Conservation (phyloP, 2,329 filamentous ascomycete genomes). For the Zelopaecilomyces penicillatus region DNA sequence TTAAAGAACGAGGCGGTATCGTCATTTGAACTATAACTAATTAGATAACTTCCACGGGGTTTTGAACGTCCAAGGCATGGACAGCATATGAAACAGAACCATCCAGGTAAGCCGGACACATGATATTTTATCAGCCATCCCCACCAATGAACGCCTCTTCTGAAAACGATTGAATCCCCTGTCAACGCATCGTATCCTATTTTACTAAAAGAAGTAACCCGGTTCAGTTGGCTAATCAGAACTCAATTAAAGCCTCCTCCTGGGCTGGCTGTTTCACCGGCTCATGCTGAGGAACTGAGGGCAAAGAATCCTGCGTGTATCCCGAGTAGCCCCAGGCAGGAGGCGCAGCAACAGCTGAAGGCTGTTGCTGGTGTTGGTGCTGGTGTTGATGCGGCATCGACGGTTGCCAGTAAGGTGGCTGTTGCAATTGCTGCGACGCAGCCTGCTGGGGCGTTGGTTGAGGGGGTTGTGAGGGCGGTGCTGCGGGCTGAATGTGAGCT, state of each 20-base stretch:
- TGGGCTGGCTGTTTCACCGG: slow-evolving; percentile 40
- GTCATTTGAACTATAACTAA: no score
- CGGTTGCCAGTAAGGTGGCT: slow-evolving; percentile 16
- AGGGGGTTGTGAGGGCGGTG: slow-evolving; percentile 22
- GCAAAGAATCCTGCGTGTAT: slow-evolving; percentile 55
- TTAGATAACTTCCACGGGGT: no score
- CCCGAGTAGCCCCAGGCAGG: slow-evolving; percentile 38
- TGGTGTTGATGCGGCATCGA: slow-evolving; percentile 21
- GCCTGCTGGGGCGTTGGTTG: slow-evolving; percentile 13
- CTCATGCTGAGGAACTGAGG: slow-evolving; percentile 45
- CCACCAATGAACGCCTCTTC: no score
- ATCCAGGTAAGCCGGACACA: no score
- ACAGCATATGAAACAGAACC: no score
- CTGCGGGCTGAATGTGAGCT: slow-evolving; percentile 16
- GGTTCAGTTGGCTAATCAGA: slow-evolving; percentile 33
- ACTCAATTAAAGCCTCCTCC: slow-evolving; percentile 74
- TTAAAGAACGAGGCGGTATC: no score
- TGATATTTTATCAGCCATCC: no score
- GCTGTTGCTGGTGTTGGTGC: slow-evolving; percentile 23
- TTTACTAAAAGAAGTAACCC: no score
- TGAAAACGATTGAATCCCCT: no score
- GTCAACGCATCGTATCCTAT: no score
- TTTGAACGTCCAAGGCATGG: no score
- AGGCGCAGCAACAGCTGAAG: slow-evolving; percentile 26
- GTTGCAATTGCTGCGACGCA: slow-evolving; percentile 9